These are phyloP conservation scores for Croton laevigatus DNA, from an alignment of 441 rosid species.

Conservation along the genomic window DNA sequence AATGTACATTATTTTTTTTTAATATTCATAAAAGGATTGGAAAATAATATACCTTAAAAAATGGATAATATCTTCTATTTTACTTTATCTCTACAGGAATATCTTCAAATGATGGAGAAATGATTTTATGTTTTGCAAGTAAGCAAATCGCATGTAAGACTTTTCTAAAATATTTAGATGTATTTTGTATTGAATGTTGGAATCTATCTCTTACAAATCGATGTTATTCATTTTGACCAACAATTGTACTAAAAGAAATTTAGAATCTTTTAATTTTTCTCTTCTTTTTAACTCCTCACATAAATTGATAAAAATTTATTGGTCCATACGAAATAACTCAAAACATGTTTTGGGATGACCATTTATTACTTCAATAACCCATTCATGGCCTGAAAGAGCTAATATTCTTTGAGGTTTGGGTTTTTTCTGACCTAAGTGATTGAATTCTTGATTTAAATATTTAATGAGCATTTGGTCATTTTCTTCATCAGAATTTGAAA, in stretches of 20 bases:
- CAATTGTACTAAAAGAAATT: background rate
- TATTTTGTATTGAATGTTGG: background rate
- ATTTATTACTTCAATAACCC: background rate
- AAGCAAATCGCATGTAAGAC: background rate
- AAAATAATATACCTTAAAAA: background rate
- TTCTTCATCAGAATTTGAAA: too few relatives aligned
- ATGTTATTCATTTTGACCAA: background rate
- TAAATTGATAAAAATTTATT: background rate
- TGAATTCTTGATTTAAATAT: too few relatives aligned
- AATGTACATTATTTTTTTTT: background rate
- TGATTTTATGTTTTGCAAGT: background rate
- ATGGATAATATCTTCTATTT: background rate
- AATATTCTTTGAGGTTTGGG: too few relatives aligned
- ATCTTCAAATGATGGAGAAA: too few relatives aligned
- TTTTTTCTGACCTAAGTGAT: too few relatives aligned
- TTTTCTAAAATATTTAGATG: background rate
- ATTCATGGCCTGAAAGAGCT: too few relatives aligned
- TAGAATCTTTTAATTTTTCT: background rate
- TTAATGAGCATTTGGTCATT: too few relatives aligned
- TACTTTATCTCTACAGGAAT: background rate
- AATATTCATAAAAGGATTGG: background rate
- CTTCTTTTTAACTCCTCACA: background rate
- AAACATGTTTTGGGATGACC: background rate
- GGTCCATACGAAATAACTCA: background rate
- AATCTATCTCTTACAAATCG: background rate